A percentile compares a stretch with the other conserved stretches of the same genome.
Conservation (phyloP, 2,329 filamentous ascomycete genomes). For the Exophiala viscosa region DNA sequence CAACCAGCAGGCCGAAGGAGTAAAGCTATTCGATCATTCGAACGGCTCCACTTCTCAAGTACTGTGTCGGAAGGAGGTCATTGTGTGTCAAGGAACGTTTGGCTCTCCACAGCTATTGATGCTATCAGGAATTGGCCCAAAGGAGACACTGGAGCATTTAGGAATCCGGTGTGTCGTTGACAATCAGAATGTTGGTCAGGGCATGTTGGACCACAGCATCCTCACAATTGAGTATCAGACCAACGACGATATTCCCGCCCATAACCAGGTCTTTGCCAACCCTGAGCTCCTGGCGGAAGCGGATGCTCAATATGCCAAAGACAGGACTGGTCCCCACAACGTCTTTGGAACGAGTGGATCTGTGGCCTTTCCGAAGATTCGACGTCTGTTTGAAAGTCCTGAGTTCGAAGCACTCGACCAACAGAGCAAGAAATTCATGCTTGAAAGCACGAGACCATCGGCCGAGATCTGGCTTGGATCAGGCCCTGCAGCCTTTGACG, state of each 20-base stretch:
- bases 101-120: constrained; percentile 58
- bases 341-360: constrained; percentile 6
- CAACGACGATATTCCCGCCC: not conserved
- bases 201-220: constrained; percentile 44
- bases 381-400: not conserved
- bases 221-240: constrained; percentile 13
- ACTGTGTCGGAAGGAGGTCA: constrained; percentile 47
- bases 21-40: constrained; percentile 38
- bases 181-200: constrained; percentile 45
- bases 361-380: constrained; percentile 9
- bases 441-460: not conserved
- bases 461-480: constrained; percentile 10
- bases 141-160: constrained; percentile 37
- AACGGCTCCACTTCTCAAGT: constrained; percentile 33
- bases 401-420: constrained; percentile 3
- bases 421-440: not conserved
- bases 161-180: constrained; percentile 41
- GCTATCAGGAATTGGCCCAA: constrained; percentile 57
- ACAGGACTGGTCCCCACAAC: constrained; percentile 7
- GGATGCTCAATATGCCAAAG: constrained; percentile 2
- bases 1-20: constrained; percentile 36
- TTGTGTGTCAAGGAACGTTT: constrained; percentile 57
- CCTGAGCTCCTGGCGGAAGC: constrained; percentile 5
- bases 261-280: constrained; percentile 9
- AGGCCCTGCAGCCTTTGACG: constrained; percentile 1